Evolutionary conservation across 441 rosid genomes (phyloP), one percentile per base, ranked within the genome.

Genomic region (Gossypium schwendimanii): DNA sequence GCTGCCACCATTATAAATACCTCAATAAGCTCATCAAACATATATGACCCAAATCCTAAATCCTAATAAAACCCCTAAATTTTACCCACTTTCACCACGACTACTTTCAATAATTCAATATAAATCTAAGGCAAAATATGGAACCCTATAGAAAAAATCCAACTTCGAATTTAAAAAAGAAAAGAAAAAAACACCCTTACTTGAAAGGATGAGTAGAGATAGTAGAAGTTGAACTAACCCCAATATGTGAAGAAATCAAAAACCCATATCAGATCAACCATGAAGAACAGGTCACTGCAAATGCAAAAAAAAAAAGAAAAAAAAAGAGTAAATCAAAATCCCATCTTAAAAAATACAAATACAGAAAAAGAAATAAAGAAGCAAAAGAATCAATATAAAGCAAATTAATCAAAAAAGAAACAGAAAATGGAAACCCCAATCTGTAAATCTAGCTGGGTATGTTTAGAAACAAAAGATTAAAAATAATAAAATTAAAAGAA

Each of bases 221-320:
- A 57, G 9, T 44, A 33, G 68, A 17, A 63, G 68, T 39, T 17
- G 26, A 2, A 20, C 55, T 53, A 21, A 73, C 69, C 77, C 60
- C 72, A 28, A 50, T 76, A 55, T 63, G 69, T 24, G 47, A 31
- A 70, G 58, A 74, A 63, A 71, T 52, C 45, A 36, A 59, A 63
- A 14, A 47, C 31, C 70, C 77, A 74, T 60, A 70, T 69, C 83
- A 83, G 81, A 85, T 84, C 88, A 76, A 87, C 63, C 79, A 71
- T 53, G 31, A 65, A 24, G 50, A 33, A 15, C 57, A 28, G 24
- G 72, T 62, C 75, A 77, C 84, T 81, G 84, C 82, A 82, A 62
- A 62, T 39, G 69, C 44, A 68, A 68, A 78, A 60, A 70, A 17
- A 61, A 18, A 28, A 31, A 5, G 2, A 24, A 33, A 33, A 36